phyloP scores from a whole-genome alignment of 306 rosid species.

The Acacia acuminata region DNA sequence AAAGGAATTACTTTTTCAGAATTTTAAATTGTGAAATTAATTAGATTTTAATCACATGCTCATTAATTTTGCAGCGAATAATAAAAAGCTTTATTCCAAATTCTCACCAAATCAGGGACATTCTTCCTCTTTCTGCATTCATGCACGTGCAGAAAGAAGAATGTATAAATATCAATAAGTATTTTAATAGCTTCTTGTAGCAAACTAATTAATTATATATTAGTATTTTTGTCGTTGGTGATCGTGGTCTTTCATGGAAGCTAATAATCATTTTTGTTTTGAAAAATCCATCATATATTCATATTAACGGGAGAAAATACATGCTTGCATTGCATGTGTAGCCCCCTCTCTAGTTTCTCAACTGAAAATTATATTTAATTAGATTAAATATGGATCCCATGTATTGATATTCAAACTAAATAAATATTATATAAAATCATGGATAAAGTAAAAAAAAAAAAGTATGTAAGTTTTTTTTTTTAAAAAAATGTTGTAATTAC shows the following conservation, averaged over 20 bases:
- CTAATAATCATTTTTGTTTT: not conserved
- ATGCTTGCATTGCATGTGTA: not conserved
- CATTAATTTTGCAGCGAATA: not conserved
- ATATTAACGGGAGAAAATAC: not conserved
- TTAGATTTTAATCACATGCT: constrained; percentile 7
- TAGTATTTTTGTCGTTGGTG: not conserved
- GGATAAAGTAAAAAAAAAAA: not conserved
- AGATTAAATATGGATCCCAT: no score
- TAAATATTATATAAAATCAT: no score
- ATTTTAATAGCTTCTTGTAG: not conserved
- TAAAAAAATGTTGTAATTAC: no score
- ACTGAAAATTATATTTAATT: not conserved
- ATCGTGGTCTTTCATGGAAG: not conserved
- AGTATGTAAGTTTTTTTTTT: no score
- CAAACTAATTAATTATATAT: not conserved
- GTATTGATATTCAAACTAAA: not conserved
- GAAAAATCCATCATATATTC: not conserved
- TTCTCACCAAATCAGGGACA: not conserved
- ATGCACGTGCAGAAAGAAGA: constrained; percentile 3
- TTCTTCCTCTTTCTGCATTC: not conserved
- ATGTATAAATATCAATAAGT: not conserved
- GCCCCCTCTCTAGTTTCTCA: not conserved
- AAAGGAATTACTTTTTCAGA: not conserved
- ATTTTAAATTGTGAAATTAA: not conserved
- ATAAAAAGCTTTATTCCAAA: constrained; percentile 21